Percentiles rank a stretch among this genome's conserved stretches.
Conservation (phyloP, 345 rosid species). For the Garcia nutans region DNA sequence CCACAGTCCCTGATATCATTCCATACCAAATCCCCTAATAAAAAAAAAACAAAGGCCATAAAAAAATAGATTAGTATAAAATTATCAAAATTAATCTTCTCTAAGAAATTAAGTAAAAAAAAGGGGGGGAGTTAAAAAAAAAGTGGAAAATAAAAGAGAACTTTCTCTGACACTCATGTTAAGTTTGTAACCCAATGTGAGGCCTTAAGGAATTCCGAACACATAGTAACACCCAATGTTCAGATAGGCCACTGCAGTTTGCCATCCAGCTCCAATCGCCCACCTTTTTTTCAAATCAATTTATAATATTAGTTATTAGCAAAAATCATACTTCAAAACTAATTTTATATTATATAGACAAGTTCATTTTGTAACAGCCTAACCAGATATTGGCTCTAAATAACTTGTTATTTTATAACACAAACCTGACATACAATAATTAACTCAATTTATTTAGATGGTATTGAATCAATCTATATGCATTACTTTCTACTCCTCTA, state of each 20-base stretch:
- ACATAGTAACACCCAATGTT: constrained; percentile 64
- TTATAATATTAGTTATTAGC: not conserved
- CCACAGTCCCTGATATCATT: constrained; percentile 24
- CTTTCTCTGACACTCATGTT: constrained; percentile 48
- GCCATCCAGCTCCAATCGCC: constrained; percentile 81
- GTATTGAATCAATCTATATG: no score
- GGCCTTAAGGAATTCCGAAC: constrained; percentile 59
- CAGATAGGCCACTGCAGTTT: constrained; percentile 55
- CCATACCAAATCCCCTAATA: constrained; percentile 28
- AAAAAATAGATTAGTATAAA: not conserved
- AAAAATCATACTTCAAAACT: no score
- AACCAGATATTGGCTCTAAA: no score
- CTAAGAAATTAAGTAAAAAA: not conserved
- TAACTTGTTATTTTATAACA: no score
- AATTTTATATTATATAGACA: no score
- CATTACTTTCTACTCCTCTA: no score
- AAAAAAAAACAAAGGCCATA: not conserved
- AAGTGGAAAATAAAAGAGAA: not conserved
- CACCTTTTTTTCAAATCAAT: constrained; percentile 15
- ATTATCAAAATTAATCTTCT: no score
- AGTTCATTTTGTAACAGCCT: no score
- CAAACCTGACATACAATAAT: no score
- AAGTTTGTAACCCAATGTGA: constrained; percentile 53
- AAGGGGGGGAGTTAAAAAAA: not conserved
- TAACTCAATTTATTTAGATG: no score